phyloP scores from a whole-genome alignment of 148 eudicot species.

The Silene latifolia region DNA sequence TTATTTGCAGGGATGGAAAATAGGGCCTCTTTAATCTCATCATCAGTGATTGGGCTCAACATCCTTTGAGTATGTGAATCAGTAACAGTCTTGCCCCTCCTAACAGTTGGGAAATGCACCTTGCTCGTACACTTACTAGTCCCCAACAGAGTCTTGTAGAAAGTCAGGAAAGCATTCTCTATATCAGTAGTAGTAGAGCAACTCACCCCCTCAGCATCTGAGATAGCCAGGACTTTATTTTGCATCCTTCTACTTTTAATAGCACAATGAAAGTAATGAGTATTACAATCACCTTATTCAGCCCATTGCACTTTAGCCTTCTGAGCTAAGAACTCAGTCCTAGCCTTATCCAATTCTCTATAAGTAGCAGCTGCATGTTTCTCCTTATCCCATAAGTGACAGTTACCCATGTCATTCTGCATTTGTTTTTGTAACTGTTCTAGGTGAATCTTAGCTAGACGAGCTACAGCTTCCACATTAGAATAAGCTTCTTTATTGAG shows the following conservation, averaged over 20 bases:
- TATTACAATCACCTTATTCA: neutral
- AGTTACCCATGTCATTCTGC: neutral
- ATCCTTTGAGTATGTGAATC: neutral
- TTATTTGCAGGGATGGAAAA: neutral
- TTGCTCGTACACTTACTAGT: no score
- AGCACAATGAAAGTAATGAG: neutral
- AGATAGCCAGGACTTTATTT: neutral
- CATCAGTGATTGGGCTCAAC: neutral
- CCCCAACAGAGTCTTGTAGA: no score
- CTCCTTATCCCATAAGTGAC: neutral
- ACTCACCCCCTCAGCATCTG: fast-evolving
- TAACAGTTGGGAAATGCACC: no score
- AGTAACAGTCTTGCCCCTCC: no score
- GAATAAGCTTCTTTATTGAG: no score
- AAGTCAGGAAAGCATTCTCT: no score
- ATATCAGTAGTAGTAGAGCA: neutral
- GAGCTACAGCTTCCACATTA: no score
- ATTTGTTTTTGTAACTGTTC: neutral
- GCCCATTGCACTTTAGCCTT: neutral
- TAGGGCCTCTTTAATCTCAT: neutral
- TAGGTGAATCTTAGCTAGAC: no score
- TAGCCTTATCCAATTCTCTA: neutral
- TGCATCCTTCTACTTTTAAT: neutral
- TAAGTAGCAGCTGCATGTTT: neutral
- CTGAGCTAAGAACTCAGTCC: no score